phyloP scores from a whole-genome alignment of 2,329 filamentous ascomycete genomes.

The Phialemonium atrogriseum region DNA sequence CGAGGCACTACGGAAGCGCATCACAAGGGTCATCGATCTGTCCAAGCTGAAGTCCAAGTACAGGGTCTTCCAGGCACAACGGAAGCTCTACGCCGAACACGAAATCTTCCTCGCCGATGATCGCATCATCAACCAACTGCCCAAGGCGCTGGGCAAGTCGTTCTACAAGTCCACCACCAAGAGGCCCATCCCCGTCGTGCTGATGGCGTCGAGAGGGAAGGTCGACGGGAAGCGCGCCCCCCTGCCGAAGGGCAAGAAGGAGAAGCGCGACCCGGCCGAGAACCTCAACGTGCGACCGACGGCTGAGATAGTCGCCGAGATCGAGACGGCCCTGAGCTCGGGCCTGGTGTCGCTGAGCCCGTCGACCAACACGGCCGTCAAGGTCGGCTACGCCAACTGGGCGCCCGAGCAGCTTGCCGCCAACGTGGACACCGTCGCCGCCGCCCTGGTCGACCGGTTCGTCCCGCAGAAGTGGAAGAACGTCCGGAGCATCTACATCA shows the following conservation, averaged over 20 bases:
- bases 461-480: conserved; percentile 84
- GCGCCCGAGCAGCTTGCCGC: conserved; percentile 66
- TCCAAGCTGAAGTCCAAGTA: conserved; percentile 76
- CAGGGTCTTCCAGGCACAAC: conserved; percentile 77
- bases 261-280: conserved; percentile 20
- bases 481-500: conserved; percentile 78
- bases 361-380: conserved; percentile 70
- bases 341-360: conserved; percentile 75
- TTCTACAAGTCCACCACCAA: conserved; percentile 83
- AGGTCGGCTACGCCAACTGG: conserved; percentile 70
- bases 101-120: conserved; percentile 94
- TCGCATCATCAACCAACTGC: conserved; percentile 66
- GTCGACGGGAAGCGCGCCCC: conserved; percentile 50
- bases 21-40: conserved; percentile 72
- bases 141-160: conserved; percentile 75
- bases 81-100: conserved; percentile 77
- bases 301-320: conserved; percentile 66
- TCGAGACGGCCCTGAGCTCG: conserved; percentile 67
- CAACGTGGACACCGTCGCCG: conserved; percentile 68
- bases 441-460: conserved; percentile 65
- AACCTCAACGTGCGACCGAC: conserved; percentile 43
- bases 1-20: conserved; percentile 53
- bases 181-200: conserved; percentile 74
- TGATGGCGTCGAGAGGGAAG: conserved; percentile 55
- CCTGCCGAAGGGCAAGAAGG: conserved; percentile 44